Evolutionary conservation across 768 basidiomycete genomes (phyloP).

Genomic region (Floccularia luteovirens): DNA sequence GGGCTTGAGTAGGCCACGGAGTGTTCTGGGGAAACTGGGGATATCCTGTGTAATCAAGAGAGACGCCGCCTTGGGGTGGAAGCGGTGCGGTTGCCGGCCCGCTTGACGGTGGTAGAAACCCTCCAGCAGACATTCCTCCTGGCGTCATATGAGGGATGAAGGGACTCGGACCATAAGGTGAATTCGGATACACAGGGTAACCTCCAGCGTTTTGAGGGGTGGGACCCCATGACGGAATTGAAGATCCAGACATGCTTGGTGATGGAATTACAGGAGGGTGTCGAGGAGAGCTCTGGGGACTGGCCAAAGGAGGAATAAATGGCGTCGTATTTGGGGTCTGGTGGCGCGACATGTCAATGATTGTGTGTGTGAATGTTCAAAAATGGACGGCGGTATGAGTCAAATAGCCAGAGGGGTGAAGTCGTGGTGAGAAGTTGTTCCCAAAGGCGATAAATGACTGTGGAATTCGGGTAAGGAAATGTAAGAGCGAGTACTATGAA

Average conservation of each 20-base stretch:
- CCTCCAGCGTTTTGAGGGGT: slow-evolving; percentile 21
- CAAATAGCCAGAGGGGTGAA: too few relatives aligned
- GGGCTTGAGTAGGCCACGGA: slow-evolving; percentile 9
- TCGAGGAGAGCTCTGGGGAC: slow-evolving; percentile 22
- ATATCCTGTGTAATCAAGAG: slow-evolving; percentile 23
- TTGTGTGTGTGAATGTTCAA: slow-evolving; percentile 2
- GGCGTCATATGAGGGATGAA: slow-evolving; percentile 27
- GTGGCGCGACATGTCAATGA: slow-evolving; percentile 10
- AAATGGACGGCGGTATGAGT: slow-evolving; percentile 5
- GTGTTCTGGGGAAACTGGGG: slow-evolving; percentile 14
- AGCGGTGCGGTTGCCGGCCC: slow-evolving; percentile 8
- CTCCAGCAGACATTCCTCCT: neutral
- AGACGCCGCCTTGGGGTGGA: slow-evolving; percentile 13
- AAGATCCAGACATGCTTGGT: slow-evolving; percentile 11
- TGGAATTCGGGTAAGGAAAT: too few relatives aligned
- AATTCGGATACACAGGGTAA: slow-evolving; percentile 29
- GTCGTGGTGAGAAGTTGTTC: too few relatives aligned
- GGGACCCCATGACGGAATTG: slow-evolving; percentile 21
- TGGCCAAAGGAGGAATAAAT: slow-evolving; percentile 27
- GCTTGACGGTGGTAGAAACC: slow-evolving; percentile 5
- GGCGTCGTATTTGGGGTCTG: slow-evolving; percentile 14
- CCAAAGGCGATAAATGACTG: too few relatives aligned
- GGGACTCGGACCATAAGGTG: slow-evolving; percentile 27
- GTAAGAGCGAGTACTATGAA: too few relatives aligned
- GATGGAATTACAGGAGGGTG: slow-evolving; percentile 27